phyloP scores from a whole-genome alignment of 441 rosid species.

The Capsella rubella region DNA sequence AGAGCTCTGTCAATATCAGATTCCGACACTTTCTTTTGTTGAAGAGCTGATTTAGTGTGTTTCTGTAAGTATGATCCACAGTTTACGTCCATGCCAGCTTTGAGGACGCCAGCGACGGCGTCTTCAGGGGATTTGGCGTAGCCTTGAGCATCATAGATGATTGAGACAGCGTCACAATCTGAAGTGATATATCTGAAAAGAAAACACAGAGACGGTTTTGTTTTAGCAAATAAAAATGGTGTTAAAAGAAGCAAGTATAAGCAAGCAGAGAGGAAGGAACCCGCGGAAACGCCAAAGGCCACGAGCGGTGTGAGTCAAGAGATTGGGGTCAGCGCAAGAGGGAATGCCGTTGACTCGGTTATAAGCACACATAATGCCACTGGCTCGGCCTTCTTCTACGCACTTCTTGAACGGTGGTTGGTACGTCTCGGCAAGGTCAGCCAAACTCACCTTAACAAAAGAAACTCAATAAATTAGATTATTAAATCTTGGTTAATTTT shows the following conservation, averaged over 20 bases:
- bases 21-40: conserved; percentile 62
- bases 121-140: conserved; percentile 81
- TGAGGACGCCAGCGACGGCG: conserved; percentile 78
- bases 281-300: conserved; percentile 80
- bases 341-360: conserved; percentile 89
- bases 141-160: conserved; percentile 65
- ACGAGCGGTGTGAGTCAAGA: conserved; percentile 70
- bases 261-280: conserved; percentile 38
- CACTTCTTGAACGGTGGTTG: conserved; percentile 90
- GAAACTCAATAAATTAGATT: too few relatives aligned
- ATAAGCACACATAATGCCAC: conserved; percentile 93
- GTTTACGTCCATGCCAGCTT: conserved; percentile 94
- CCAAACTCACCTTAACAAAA: conserved; percentile 59
- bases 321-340: conserved; percentile 75
- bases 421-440: conserved; percentile 86
- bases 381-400: conserved; percentile 72
- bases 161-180: conserved; percentile 83
- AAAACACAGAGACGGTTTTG: background rate
- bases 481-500: too few relatives aligned
- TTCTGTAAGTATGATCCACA: conserved; percentile 72
- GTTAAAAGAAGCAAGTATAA: background rate
- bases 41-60: conserved; percentile 73
- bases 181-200: conserved; percentile 75
- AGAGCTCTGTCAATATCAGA: conserved; percentile 75
- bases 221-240: background rate